phyloP scores from a whole-genome alignment of 176 grass and related monocot genomes.

The Tillandsia fasciculata region DNA sequence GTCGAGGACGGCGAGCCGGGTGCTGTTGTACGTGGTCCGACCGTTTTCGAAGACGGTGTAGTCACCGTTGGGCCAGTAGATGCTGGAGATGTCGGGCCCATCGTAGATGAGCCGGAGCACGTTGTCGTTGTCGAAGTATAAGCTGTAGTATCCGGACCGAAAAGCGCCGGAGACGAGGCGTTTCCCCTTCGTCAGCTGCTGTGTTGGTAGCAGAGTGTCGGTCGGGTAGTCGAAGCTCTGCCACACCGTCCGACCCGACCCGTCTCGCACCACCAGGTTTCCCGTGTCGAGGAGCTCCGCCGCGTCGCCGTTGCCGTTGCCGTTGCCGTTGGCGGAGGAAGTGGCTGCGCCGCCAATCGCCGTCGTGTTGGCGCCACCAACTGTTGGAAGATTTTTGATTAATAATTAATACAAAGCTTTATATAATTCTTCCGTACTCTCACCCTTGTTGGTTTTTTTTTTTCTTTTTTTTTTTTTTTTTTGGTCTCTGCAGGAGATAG shows the following conservation, averaged over 20 bases:
- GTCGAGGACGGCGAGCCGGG: conserved; percentile 22
- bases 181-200: conserved; percentile 22
- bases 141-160: conserved; percentile 14
- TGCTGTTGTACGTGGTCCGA: conserved; percentile 30
- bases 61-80: conserved; percentile 34
- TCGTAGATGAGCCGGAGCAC: conserved; percentile 35
- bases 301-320: neutral
- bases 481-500: too few relatives aligned
- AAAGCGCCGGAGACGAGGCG: conserved; percentile 9
- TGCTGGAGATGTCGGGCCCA: conserved; percentile 31
- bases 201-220: conserved; percentile 38
- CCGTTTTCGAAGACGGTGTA: neutral
- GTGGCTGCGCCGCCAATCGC: neutral
- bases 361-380: too few relatives aligned
- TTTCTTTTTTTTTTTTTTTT: too few relatives aligned
- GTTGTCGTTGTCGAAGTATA: conserved; percentile 44
- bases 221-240: conserved; percentile 42
- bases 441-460: too few relatives aligned
- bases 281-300: conserved; percentile 45
- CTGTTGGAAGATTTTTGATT: too few relatives aligned
- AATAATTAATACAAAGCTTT: too few relatives aligned
- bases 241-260: conserved; percentile 20
- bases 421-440: too few relatives aligned
- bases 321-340: conserved; percentile 3
- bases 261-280: conserved; percentile 53